These are phyloP conservation scores for Macrophomina tecta DNA, from an alignment of 2,329 filamentous ascomycete genomes.

Conservation along the genomic window DNA sequence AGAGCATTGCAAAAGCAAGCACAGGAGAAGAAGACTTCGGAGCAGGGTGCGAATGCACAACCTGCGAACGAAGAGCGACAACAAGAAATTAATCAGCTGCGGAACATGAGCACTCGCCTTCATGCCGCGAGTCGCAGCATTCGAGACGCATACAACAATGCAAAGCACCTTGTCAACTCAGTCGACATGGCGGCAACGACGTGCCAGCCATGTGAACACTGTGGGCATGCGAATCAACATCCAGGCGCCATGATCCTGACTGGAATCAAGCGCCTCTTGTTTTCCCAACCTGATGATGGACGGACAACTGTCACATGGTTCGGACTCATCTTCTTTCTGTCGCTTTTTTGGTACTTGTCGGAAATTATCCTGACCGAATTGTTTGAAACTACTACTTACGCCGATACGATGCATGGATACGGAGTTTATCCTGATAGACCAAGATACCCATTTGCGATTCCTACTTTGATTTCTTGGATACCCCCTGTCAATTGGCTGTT, in stretches of 20 bases:
- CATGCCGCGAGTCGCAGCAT: conserved; percentile 49
- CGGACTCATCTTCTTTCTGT: conserved; percentile 18
- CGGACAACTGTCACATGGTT: conserved; percentile 25
- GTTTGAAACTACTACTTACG: conserved; percentile 59
- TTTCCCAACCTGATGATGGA: conserved; percentile 29
- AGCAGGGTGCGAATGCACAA: conserved; percentile 37
- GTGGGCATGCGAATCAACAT: background rate
- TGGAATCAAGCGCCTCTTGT: conserved; percentile 39
- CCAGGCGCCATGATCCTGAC: conserved; percentile 32
- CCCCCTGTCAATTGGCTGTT: conserved; percentile 21
- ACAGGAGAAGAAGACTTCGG: conserved; percentile 35
- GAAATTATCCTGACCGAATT: conserved; percentile 39
- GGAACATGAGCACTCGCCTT: conserved; percentile 50
- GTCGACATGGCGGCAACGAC: conserved; percentile 38
- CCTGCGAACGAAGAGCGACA: conserved; percentile 51
- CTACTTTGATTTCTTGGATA: conserved; percentile 55
- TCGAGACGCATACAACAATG: conserved; percentile 51
- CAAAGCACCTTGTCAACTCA: conserved; percentile 49
- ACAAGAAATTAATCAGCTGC: conserved; percentile 49
- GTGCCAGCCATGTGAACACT: background rate
- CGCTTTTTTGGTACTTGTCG: conserved; percentile 14
- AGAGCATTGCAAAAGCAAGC: background rate
- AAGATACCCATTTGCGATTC: conserved; percentile 60
- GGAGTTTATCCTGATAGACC: conserved; percentile 60
- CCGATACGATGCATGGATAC: conserved; percentile 55